phyloP scores from a whole-genome alignment of 208 protist genomes.

The Ichthyophonus hoferi region DNA sequence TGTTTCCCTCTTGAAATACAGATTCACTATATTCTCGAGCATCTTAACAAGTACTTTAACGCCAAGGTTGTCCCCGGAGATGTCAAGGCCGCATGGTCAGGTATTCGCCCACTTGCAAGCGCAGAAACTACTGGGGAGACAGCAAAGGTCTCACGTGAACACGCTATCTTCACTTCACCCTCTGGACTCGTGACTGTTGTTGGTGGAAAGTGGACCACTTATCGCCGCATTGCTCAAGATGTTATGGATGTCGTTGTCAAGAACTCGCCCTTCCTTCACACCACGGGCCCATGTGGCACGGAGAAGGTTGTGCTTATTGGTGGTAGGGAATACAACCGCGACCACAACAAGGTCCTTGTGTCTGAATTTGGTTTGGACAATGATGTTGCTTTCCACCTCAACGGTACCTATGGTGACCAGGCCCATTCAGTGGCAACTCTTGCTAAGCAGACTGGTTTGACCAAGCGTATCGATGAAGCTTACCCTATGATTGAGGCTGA shows the following conservation, averaged over 20 bases:
- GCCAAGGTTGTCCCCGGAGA: constrained; percentile 32
- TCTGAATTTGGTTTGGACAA: background rate
- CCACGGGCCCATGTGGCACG: background rate
- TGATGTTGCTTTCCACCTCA: constrained; percentile 33
- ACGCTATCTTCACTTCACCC: constrained; percentile 21
- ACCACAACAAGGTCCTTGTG: background rate
- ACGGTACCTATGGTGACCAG: constrained; percentile 1
- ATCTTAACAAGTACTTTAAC: constrained; percentile 28
- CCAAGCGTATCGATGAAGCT: constrained; percentile 5
- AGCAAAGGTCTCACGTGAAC: constrained; percentile 19
- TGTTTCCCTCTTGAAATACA: too few relatives aligned
- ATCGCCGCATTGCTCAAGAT: constrained; percentile 31
- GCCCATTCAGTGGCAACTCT: constrained; percentile 11
- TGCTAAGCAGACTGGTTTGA: background rate
- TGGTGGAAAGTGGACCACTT: constrained; percentile 44
- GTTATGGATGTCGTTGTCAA: constrained; percentile 19
- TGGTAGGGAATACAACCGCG: constrained; percentile 5
- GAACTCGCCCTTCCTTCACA: background rate
- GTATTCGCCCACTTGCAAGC: constrained; percentile 40
- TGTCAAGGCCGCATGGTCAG: constrained; percentile 35
- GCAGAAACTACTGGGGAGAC: constrained; percentile 31
- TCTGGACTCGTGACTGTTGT: constrained; percentile 33
- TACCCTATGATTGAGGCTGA: constrained; percentile 39
- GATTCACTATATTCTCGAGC: constrained; percentile 37
- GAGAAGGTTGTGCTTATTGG: constrained; percentile 17